Percentiles rank a stretch among this genome's conserved stretches.
Evolutionary conservation across 2,329 filamentous ascomycete species (phyloP).

Genomic region (Fusarium sp.): DNA sequence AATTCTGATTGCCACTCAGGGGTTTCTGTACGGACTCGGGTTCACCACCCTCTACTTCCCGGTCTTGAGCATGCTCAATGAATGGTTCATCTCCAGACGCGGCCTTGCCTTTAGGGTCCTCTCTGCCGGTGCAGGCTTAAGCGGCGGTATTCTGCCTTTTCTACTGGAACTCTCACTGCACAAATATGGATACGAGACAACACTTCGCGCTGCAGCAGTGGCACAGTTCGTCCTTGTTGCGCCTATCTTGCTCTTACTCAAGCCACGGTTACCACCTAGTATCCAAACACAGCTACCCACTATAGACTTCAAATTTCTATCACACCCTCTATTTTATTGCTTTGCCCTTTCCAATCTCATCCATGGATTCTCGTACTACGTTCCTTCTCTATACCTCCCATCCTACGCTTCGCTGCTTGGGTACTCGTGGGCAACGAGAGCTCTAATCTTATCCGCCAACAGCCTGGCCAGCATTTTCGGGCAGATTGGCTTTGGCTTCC

Average conservation of each 20-base stretch:
- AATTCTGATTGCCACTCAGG: not conserved
- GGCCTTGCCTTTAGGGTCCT: not conserved
- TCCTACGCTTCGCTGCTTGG: not conserved
- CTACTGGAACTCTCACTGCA: not conserved
- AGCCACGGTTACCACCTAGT: not conserved
- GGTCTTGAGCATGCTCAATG: not conserved
- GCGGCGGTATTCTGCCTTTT: not conserved
- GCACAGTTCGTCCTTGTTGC: not conserved
- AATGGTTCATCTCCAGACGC: not conserved
- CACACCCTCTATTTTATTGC: not conserved
- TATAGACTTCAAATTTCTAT: not conserved
- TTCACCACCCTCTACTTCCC: not conserved
- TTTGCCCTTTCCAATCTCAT: not conserved
- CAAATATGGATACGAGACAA: not conserved
- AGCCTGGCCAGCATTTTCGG: not conserved
- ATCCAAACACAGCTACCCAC: not conserved
- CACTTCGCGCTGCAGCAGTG: not conserved
- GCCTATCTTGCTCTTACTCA: not conserved
- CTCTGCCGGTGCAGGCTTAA: not conserved
- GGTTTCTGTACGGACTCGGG: not conserved
- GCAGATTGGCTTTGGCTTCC: not conserved
- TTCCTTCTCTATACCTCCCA: not conserved
- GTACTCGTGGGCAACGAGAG: not conserved
- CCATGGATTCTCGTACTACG: not conserved
- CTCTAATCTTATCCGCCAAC: not conserved